Conservation (phyloP, 331 rosid species). For the Cucumis variabilis region DNA sequence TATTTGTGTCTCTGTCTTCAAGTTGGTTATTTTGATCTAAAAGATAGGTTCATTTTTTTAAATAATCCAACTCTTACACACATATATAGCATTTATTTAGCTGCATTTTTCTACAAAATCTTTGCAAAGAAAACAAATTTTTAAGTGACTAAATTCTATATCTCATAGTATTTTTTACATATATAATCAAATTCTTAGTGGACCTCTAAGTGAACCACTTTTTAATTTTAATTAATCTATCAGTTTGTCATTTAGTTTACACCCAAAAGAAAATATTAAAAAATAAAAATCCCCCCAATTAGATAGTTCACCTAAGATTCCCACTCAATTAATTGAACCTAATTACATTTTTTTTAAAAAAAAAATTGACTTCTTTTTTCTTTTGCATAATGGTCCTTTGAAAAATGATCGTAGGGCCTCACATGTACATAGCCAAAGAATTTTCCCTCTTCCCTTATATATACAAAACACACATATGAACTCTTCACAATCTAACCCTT, state of each 20-base stretch:
- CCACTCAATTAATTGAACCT: slow-evolving; percentile 16
- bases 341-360: not conserved
- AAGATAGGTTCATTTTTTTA: no score
- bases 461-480: not conserved
- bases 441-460: not conserved
- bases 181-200: not conserved
- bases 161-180: not conserved
- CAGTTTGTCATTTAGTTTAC: slow-evolving; percentile 3
- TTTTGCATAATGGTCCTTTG: not conserved
- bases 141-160: not conserved
- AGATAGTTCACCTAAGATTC: slow-evolving; percentile 30
- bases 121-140: not conserved
- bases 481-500: not conserved
- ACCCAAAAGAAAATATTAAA: not conserved
- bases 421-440: not conserved
- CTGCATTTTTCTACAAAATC: not conserved
- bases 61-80: no score
- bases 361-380: not conserved
- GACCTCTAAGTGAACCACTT: not conserved
- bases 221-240: not conserved
- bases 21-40: no score
- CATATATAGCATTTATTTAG: not conserved
- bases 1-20: no score
- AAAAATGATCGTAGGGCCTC: not conserved
- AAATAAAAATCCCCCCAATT: slow-evolving; percentile 7